These are phyloP conservation scores for Mucor lusitanicus DNA, from an alignment of 371 early-diverging fungal genomes.

Conservation along the genomic window DNA sequence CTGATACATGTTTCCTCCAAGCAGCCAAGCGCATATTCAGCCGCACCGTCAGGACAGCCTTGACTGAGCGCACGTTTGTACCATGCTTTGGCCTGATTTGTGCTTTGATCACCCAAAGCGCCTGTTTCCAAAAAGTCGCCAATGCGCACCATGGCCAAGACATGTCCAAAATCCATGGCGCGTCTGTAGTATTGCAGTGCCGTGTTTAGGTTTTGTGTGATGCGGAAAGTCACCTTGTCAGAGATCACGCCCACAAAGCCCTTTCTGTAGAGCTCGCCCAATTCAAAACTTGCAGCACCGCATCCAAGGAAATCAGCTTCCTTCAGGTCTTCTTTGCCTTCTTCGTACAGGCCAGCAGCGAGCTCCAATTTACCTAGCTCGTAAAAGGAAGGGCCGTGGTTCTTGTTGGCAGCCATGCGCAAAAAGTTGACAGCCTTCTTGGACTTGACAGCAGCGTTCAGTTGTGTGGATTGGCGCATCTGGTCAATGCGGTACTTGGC, in stretches of 20 bases:
- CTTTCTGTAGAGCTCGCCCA: constrained; percentile 15
- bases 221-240: constrained; percentile 1
- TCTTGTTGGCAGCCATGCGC: constrained; percentile 18
- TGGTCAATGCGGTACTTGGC: constrained; percentile 18
- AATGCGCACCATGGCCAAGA: constrained; percentile 10
- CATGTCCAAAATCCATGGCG: neutral
- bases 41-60: constrained; percentile 7
- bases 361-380: constrained; percentile 18
- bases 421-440: constrained; percentile 10
- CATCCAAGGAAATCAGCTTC: constrained; percentile 20
- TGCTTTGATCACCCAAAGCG: neutral
- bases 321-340: constrained; percentile 21
- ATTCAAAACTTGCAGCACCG: constrained; percentile 18
- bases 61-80: constrained; percentile 6
- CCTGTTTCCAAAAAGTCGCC: constrained; percentile 21
- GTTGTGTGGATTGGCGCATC: neutral
- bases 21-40: constrained; percentile 28
- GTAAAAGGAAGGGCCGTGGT: constrained; percentile 21
- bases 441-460: neutral
- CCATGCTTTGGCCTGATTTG: constrained; percentile 4
- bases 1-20: constrained; percentile 12
- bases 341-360: constrained; percentile 18
- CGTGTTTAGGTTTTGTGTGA: neutral
- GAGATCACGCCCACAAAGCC: constrained; percentile 15
- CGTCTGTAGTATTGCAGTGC: constrained; percentile 3